These are phyloP conservation scores for Luvunga scandens DNA, from an alignment of 345 rosid species.

Conservation along the genomic window DNA sequence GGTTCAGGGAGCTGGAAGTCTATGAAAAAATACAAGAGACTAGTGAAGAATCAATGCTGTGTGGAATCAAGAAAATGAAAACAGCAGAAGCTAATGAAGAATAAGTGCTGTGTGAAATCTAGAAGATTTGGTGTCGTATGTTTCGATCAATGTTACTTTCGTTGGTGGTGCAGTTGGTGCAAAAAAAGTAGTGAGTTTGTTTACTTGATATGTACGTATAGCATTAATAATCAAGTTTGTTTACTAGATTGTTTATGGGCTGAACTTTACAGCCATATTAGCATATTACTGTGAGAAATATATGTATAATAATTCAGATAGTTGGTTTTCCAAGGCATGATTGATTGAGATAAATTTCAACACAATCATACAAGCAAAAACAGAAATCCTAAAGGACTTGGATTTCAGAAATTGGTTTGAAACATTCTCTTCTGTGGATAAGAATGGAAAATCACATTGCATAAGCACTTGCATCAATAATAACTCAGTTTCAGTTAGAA, in stretches of 20 bases:
- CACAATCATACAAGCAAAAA: too few species aligned
- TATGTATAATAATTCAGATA: too few species aligned
- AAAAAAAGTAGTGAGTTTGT: neutral
- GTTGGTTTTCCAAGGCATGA: too few species aligned
- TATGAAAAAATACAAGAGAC: slow-evolving; percentile 37
- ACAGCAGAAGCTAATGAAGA: neutral
- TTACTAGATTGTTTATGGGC: neutral
- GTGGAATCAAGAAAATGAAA: neutral
- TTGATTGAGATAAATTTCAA: too few species aligned
- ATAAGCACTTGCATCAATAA: too few species aligned
- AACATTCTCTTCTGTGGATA: too few species aligned
- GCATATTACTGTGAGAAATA: neutral
- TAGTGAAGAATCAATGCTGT: slow-evolving; percentile 14
- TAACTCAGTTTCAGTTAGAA: too few species aligned
- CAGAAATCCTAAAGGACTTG: too few species aligned
- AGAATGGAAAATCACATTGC: too few species aligned
- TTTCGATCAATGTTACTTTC: neutral
- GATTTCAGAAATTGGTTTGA: too few species aligned
- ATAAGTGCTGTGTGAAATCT: neutral
- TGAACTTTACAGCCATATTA: neutral
- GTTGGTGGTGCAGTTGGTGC: neutral
- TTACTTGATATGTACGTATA: too few species aligned
- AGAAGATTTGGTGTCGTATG: neutral
- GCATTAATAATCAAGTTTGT: too few species aligned
- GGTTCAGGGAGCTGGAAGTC: slow-evolving; percentile 21